Conservation (phyloP, 768 basidiomycete genomes). For the Agrocybe pediades region DNA sequence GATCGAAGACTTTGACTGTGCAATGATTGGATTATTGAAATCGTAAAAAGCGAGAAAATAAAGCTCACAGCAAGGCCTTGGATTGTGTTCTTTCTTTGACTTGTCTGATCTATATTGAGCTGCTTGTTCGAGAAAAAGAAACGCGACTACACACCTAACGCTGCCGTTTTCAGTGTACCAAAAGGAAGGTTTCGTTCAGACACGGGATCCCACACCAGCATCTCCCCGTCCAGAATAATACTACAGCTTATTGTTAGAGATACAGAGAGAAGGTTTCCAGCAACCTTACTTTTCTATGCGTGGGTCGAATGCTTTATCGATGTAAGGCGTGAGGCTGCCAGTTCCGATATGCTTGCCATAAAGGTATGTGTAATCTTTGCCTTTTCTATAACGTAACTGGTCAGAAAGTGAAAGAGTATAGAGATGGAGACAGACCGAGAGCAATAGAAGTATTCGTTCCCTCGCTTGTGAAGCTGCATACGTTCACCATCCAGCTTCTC, state of each 20-base stretch:
- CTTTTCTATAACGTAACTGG: constrained; percentile 58
- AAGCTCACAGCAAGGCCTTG: constrained; percentile 86
- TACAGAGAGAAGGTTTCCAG: neutral
- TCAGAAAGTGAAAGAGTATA: neutral
- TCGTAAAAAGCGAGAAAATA: neutral
- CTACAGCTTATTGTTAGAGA: constrained; percentile 38
- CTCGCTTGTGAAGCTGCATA: constrained; percentile 93
- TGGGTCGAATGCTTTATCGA: constrained; percentile 73
- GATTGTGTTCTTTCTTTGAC: constrained; percentile 66
- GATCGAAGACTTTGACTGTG: constrained; percentile 94
- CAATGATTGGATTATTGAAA: neutral
- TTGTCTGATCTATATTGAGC: constrained; percentile 54
- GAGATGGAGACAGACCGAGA: constrained; percentile 60
- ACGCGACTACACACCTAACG: constrained; percentile 53
- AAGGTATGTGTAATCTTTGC: constrained; percentile 87
- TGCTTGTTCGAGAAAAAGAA: neutral
- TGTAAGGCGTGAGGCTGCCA: constrained; percentile 88
- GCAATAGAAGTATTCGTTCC: constrained; percentile 90
- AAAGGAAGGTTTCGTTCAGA: constrained; percentile 89
- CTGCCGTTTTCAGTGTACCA: constrained; percentile 91
- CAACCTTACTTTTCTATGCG: constrained; percentile 77
- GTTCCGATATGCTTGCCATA: constrained; percentile 84
- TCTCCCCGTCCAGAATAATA: constrained; percentile 95
- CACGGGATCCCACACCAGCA: constrained; percentile 97
- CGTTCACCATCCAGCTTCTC: constrained; percentile 98